Evolutionary conservation across 176 grass and related monocot genomes (phyloP).

Genomic region (Triticum aestivum): IWGSC_CS_RefSeq_v2.1 NC_057799.1:541802108-541802607

Average conservation of each 20-base stretch:
- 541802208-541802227: constrained; percentile 60
- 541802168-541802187: constrained; percentile 81
- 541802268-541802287: neutral
- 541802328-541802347: neutral
- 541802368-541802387: neutral
- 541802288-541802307: too few relatives aligned
- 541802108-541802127: constrained; percentile 85
- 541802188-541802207: constrained; percentile 78
- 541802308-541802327: neutral
- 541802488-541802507: neutral
- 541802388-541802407: neutral
- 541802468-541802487: too few relatives aligned
- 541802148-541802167: constrained; percentile 70
- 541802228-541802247: constrained; percentile 9
- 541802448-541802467: neutral
- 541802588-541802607: too few relatives aligned
- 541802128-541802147: constrained; percentile 95
- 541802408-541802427: neutral
- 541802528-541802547: neutral
- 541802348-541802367: neutral
- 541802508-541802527: constrained; percentile 16
- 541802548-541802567: too few relatives aligned
- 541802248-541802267: constrained; percentile 1
- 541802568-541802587: too few relatives aligned
- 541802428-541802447: constrained; percentile 27